Conservation (phyloP, 331 rosid species). For the Ulmus americana region DNA sequence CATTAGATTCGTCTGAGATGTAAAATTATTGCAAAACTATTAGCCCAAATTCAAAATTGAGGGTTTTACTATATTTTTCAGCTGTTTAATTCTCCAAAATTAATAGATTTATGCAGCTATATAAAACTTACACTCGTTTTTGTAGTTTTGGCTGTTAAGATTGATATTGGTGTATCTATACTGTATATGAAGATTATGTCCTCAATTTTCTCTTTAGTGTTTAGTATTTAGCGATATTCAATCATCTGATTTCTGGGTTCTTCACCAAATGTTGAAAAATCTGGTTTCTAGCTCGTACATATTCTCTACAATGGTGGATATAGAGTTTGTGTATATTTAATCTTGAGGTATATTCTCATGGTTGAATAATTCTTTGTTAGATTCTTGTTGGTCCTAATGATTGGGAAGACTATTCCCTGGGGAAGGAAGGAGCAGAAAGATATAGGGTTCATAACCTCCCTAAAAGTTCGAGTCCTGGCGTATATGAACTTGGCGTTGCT, state of each 20-base stretch:
- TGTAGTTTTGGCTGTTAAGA: not conserved
- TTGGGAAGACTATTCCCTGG: conserved; percentile 64
- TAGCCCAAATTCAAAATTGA: not conserved
- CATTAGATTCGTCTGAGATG: too few species aligned
- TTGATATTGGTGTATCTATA: not conserved
- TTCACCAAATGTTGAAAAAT: not conserved
- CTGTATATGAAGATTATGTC: not conserved
- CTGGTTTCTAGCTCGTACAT: not conserved
- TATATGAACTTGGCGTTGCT: conserved; percentile 72
- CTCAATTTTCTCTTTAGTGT: not conserved
- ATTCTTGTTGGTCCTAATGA: conserved; percentile 72
- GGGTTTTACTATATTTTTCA: not conserved
- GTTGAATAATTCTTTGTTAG: conserved; percentile 25
- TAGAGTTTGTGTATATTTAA: not conserved
- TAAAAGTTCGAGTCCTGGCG: conserved; percentile 43
- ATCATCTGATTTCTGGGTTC: not conserved
- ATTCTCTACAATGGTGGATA: not conserved
- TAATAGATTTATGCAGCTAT: not conserved
- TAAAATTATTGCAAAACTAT: too few species aligned
- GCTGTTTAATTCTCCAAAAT: not conserved
- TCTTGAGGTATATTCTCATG: not conserved
- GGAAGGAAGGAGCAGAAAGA: conserved; percentile 62
- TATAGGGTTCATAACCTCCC: conserved; percentile 79
- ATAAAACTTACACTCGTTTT: not conserved
- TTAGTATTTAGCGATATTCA: not conserved